A percentile compares a stretch with the other conserved stretches of the same genome.
These are phyloP conservation scores for Boletus sensibilis DNA, from an alignment of 768 basidiomycete genomes.

Conservation along the genomic window DNA sequence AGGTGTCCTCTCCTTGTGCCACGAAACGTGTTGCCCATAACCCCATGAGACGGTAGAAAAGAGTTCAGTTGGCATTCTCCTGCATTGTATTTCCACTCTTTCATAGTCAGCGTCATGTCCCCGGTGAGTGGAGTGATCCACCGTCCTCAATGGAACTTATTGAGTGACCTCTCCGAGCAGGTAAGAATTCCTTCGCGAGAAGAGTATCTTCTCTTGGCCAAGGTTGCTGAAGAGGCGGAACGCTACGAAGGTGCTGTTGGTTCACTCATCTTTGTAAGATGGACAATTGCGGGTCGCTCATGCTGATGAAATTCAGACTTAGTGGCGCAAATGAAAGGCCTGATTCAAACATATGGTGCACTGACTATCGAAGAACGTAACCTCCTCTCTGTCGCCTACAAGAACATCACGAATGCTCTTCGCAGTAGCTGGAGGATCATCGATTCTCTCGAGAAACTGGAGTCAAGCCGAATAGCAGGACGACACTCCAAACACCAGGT, in stretches of 20 bases:
- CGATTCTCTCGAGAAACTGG: slow-evolving; percentile 71
- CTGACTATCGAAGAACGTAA: slow-evolving; percentile 86
- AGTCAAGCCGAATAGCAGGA: slow-evolving; percentile 32
- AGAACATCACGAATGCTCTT: slow-evolving; percentile 82
- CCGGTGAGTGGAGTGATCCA: slow-evolving; percentile 25
- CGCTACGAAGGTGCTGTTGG: slow-evolving; percentile 71
- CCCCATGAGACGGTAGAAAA: slow-evolving; percentile 32
- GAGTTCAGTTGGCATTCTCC: slow-evolving; percentile 7
- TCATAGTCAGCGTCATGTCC: slow-evolving; percentile 22
- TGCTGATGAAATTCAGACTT: slow-evolving; percentile 52
- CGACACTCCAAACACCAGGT: slow-evolving; percentile 44
- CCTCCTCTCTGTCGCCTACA: slow-evolving; percentile 86
- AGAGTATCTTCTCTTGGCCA: slow-evolving; percentile 62
- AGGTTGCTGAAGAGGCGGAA: slow-evolving; percentile 85
- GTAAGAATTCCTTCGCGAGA: slow-evolving; percentile 35
- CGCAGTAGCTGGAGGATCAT: slow-evolving; percentile 85
- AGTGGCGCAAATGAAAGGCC: slow-evolving; percentile 72
- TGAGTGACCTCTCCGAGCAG: slow-evolving; percentile 14
- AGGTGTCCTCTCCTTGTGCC: slow-evolving; percentile 9
- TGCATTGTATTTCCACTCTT: slow-evolving; percentile 8
- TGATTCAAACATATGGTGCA: slow-evolving; percentile 65
- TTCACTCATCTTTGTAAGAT: not conserved
- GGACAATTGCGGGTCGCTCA: slow-evolving; percentile 4
- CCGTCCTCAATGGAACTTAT: not conserved
- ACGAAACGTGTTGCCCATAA: slow-evolving; percentile 30